These are phyloP conservation scores for Prunus fruticosa DNA, from an alignment of 306 rosid species.

Conservation along the genomic window DNA sequence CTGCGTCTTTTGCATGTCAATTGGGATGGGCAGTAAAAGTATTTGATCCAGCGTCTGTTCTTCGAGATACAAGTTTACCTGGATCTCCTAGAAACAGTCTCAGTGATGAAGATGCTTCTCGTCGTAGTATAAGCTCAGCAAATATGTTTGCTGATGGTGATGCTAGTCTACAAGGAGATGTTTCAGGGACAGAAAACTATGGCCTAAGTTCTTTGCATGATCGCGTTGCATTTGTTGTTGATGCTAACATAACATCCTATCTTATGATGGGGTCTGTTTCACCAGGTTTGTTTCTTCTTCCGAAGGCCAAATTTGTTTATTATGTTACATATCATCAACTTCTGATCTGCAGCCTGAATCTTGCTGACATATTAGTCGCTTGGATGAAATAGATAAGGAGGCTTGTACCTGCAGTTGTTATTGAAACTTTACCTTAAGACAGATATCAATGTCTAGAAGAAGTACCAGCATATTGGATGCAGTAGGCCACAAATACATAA, in stretches of 20 bases:
- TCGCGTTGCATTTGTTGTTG: slow-evolving; percentile 89
- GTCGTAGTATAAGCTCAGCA: slow-evolving; percentile 43
- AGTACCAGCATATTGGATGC: not conserved
- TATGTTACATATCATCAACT: not conserved
- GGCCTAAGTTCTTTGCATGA: slow-evolving; percentile 43
- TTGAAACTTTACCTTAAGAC: slow-evolving; percentile 1
- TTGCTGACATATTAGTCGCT: not conserved
- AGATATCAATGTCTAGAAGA: not conserved
- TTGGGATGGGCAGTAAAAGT: slow-evolving; percentile 94
- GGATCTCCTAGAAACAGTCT: slow-evolving; percentile 58
- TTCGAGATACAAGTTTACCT: slow-evolving; percentile 50
- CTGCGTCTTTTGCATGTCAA: slow-evolving; percentile 83
- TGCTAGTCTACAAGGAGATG: slow-evolving; percentile 57
- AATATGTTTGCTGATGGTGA: slow-evolving; percentile 52
- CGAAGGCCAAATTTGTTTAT: slow-evolving; percentile 9
- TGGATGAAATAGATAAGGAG: not conserved
- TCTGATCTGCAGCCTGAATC: not conserved
- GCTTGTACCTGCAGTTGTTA: not conserved
- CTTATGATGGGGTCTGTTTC: slow-evolving; percentile 99
- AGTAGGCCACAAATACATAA: not conserved
- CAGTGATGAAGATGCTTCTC: slow-evolving; percentile 60
- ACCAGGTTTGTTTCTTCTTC: slow-evolving; percentile 67
- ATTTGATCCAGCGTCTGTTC: slow-evolving; percentile 70
- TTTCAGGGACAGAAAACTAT: slow-evolving; percentile 46
- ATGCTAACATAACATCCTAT: slow-evolving; percentile 95